Evolutionary conservation across 805 yeast species (phyloP).

Genomic region (Yamadazyma olivae): DNA sequence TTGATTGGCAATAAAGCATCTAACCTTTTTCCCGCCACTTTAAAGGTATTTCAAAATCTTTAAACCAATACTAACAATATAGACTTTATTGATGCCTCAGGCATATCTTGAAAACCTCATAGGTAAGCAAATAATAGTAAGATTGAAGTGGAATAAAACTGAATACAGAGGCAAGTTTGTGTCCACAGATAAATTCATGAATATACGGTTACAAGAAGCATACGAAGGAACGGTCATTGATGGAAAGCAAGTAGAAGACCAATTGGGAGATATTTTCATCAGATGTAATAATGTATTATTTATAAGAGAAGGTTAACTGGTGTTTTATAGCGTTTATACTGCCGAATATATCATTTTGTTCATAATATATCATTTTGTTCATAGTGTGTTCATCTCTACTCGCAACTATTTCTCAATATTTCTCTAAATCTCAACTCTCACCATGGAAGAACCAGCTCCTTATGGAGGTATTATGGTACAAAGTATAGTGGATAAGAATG

Average conservation of each 20-base stretch:
- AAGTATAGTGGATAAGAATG: constrained; percentile 37
- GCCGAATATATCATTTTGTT: too few species aligned
- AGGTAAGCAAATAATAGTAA: constrained; percentile 68
- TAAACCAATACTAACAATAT: too few species aligned
- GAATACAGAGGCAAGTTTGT: constrained; percentile 78
- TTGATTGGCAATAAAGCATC: too few species aligned
- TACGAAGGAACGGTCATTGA: constrained; percentile 47
- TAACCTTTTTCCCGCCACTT: too few species aligned
- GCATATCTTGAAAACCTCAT: constrained; percentile 61
- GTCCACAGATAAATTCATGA: constrained; percentile 91
- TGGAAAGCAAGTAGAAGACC: constrained; percentile 32
- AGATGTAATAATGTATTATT: constrained; percentile 90
- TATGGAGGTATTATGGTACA: constrained; percentile 42
- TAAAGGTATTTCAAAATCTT: too few species aligned
- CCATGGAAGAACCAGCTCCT: constrained; percentile 24
- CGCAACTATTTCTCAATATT: neutral
- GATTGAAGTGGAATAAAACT: constrained; percentile 86
- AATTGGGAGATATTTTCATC: constrained; percentile 74
- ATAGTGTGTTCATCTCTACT: too few species aligned
- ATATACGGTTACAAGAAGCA: constrained; percentile 66
- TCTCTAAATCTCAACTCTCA: too few species aligned
- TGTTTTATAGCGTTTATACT: too few species aligned
- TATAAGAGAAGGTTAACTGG: constrained; percentile 53
- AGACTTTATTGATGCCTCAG: constrained; percentile 5
- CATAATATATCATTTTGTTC: too few species aligned